These are phyloP conservation scores for Echria macrotheca DNA, from an alignment of 495 filamentous ascomycete genomes.

Conservation along the genomic window DNA sequence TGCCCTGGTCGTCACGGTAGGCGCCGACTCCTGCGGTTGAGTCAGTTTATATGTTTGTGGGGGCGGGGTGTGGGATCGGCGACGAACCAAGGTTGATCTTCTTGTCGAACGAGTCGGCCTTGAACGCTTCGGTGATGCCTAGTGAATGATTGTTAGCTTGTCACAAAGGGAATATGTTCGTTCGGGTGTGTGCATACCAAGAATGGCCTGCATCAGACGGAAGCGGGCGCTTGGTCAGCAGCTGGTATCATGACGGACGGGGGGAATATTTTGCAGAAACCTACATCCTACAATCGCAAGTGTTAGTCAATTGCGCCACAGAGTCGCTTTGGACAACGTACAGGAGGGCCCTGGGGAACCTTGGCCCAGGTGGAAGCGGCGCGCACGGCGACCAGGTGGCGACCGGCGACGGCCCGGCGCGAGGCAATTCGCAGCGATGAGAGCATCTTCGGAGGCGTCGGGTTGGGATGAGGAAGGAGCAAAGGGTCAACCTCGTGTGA, in stretches of 20 bases:
- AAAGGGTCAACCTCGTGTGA: too few relatives aligned
- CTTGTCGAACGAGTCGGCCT: constrained; percentile 81
- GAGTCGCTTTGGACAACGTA: constrained; percentile 44
- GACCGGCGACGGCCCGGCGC: constrained; percentile 30
- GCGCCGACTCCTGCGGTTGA: constrained; percentile 59
- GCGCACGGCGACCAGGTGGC: constrained; percentile 44
- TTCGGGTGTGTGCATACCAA: constrained; percentile 50
- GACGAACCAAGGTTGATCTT: constrained; percentile 90
- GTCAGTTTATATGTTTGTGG: constrained; percentile 20
- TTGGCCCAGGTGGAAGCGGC: constrained; percentile 80
- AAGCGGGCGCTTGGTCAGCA: constrained; percentile 18
- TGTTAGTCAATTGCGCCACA: constrained; percentile 29
- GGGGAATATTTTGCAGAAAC: constrained; percentile 21
- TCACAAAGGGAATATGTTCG: too few relatives aligned
- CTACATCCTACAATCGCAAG: constrained; percentile 47
- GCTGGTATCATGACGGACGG: background rate
- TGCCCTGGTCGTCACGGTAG: constrained; percentile 91
- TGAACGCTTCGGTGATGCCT: constrained; percentile 99
- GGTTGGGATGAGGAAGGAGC: background rate
- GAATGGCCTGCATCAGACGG: constrained; percentile 57
- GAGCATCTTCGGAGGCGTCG: constrained; percentile 19
- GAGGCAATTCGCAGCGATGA: constrained; percentile 31
- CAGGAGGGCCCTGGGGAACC: constrained; percentile 88
- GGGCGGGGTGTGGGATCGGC: background rate
- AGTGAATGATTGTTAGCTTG: constrained; percentile 14